Conservation (phyloP, 1,139 yeast species). For the Nadsonia starkeyi-henricii region DNA sequence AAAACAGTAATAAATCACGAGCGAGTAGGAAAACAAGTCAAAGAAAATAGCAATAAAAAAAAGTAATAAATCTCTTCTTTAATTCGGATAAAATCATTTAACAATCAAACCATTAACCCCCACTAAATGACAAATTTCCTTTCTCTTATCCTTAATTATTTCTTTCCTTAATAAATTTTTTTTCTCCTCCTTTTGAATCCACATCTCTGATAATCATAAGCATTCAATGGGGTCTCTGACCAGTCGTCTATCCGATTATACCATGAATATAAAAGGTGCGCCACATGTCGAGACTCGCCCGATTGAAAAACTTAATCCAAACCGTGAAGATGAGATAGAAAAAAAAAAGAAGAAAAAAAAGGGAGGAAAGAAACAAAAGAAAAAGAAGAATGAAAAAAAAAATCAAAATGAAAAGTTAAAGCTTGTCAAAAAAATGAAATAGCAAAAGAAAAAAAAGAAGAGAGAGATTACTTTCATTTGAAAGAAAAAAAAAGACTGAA, state of each 20-base stretch:
- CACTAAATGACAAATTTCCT: not conserved
- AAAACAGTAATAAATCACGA: no score
- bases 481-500: not conserved
- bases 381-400: not conserved
- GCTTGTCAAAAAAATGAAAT: not conserved
- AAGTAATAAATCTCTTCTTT: not conserved
- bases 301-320: no score
- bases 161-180: not conserved
- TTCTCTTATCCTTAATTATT: not conserved
- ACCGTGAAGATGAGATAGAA: not conserved
- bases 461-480: not conserved
- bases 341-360: not conserved
- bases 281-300: not conserved
- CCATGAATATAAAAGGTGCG: not conserved
- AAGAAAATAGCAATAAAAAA: not conserved
- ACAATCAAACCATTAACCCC: not conserved
- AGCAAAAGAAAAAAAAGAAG: not conserved
- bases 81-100: not conserved
- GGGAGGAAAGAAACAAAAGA: not conserved
- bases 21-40: not conserved
- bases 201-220: no score
- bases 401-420: not conserved
- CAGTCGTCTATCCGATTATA: not conserved
- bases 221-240: not conserved
- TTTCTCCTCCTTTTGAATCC: not conserved